phyloP scores from a whole-genome alignment of 805 yeast species.

The Wickerhamiella parazyma region DNA sequence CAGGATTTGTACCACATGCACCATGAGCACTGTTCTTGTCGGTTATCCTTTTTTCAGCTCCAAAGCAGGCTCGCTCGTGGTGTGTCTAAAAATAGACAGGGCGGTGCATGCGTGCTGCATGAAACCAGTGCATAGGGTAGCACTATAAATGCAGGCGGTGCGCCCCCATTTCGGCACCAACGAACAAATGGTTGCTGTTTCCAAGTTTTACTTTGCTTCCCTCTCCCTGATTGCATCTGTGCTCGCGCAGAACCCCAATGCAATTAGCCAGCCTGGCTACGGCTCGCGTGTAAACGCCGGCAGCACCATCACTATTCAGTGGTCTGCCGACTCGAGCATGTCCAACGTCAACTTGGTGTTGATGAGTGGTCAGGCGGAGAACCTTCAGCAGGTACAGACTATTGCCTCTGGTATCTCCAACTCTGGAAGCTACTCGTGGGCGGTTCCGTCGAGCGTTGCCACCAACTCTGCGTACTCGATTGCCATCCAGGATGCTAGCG shows the following conservation, averaged over 20 bases:
- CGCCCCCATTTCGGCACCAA: not conserved
- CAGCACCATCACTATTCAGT: constrained; percentile 19
- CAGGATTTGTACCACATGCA: too few relatives aligned
- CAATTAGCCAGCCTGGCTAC: constrained; percentile 19
- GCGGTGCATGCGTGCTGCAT: constrained; percentile 31
- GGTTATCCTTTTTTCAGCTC: too few relatives aligned
- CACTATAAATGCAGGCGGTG: not conserved
- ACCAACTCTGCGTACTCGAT: constrained; percentile 20
- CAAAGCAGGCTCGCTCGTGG: too few relatives aligned
- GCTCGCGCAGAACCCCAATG: constrained; percentile 13
- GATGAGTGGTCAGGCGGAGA: constrained; percentile 20
- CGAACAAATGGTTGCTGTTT: constrained; percentile 26
- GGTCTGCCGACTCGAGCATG: constrained; percentile 21
- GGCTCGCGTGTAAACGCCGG: constrained; percentile 23
- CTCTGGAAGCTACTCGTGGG: constrained; percentile 23
- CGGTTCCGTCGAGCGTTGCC: constrained; percentile 14
- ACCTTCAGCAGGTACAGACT: constrained; percentile 17
- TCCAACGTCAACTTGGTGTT: constrained; percentile 20
- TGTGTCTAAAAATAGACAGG: not conserved
- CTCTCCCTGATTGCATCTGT: constrained; percentile 12
- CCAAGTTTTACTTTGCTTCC: constrained; percentile 6
- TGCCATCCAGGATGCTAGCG: constrained; percentile 17
- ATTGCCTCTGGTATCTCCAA: constrained; percentile 22
- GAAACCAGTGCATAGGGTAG: not conserved
- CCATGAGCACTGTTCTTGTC: too few relatives aligned